These are phyloP conservation scores for Wickerhamomyces tratensis DNA, from an alignment of 805 yeast genomes.

Conservation along the genomic window DNA sequence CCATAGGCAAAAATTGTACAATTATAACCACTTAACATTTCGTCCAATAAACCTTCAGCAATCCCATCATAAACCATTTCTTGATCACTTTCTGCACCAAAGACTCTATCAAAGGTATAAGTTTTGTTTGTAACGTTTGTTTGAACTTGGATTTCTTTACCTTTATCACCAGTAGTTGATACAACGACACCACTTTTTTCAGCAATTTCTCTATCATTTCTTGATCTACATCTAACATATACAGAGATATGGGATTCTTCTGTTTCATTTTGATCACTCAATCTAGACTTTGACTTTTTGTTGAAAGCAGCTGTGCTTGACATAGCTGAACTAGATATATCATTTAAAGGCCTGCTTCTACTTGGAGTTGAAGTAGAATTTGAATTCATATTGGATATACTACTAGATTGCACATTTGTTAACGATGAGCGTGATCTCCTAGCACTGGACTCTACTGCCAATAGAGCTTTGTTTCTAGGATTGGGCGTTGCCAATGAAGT, in stretches of 20 bases:
- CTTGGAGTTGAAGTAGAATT: too few relatives aligned
- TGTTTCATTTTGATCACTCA: slow-evolving; percentile 1
- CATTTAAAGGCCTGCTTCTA: too few relatives aligned
- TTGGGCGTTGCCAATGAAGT: neutral
- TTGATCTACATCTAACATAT: slow-evolving; percentile 46
- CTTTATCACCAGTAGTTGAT: slow-evolving; percentile 35
- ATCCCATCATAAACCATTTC: slow-evolving; percentile 52
- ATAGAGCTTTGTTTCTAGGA: too few relatives aligned
- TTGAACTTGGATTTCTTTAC: slow-evolving; percentile 35
- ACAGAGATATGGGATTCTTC: slow-evolving; percentile 37
- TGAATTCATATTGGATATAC: too few relatives aligned
- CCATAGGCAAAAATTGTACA: slow-evolving; percentile 83
- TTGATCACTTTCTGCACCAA: slow-evolving; percentile 77
- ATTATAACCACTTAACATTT: slow-evolving; percentile 62
- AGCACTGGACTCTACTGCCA: neutral
- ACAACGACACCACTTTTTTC: slow-evolving; percentile 50
- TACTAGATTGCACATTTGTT: neutral
- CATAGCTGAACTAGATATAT: neutral
- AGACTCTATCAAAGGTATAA: slow-evolving; percentile 66
- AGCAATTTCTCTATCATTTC: slow-evolving; percentile 43
- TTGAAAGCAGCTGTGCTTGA: slow-evolving; percentile 1
- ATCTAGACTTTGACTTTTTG: slow-evolving; percentile 11
- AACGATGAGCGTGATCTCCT: neutral
- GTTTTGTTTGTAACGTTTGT: slow-evolving; percentile 33
- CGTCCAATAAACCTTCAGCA: slow-evolving; percentile 48